These are phyloP conservation scores for Ophiocordyceps camponoti-floridani DNA, from an alignment of 2,329 filamentous ascomycete species.

Conservation along the genomic window DNA sequence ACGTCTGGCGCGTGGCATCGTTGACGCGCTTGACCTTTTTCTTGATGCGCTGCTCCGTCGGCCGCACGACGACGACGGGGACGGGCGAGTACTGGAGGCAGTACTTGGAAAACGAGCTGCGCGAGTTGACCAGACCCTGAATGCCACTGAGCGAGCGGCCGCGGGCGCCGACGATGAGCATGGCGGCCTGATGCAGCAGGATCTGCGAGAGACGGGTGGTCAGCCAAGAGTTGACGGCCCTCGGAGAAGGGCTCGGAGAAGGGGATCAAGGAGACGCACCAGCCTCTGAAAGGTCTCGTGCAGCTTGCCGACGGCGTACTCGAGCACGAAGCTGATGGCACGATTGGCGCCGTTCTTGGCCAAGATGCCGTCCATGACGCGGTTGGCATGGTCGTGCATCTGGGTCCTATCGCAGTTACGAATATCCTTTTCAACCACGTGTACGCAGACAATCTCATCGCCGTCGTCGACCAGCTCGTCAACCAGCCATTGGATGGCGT, in stretches of 20 bases:
- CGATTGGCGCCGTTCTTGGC: conserved; percentile 62
- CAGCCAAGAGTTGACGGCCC: too few species aligned
- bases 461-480: conserved; percentile 87
- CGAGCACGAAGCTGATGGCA: conserved; percentile 69
- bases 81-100: conserved; percentile 87
- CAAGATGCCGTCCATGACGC: conserved; percentile 59
- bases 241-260: neutral
- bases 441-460: conserved; percentile 80
- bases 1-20: conserved; percentile 59
- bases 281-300: conserved; percentile 82
- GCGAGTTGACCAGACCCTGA: conserved; percentile 61
- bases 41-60: conserved; percentile 71
- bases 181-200: conserved; percentile 76
- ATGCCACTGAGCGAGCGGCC: conserved; percentile 73
- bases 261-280: conserved; percentile 30
- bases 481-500: conserved; percentile 80
- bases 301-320: conserved; percentile 78
- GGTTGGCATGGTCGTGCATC: conserved; percentile 49
- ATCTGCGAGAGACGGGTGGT: conserved; percentile 36
- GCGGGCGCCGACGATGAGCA: conserved; percentile 77
- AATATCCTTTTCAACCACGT: conserved; percentile 71
- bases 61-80: conserved; percentile 80
- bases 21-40: conserved; percentile 74
- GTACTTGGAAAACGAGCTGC: conserved; percentile 82
- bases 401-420: conserved; percentile 55